These are phyloP conservation scores for Trichoderma guizhouense DNA, from an alignment of 2,329 filamentous ascomycete species.

Conservation along the genomic window DNA sequence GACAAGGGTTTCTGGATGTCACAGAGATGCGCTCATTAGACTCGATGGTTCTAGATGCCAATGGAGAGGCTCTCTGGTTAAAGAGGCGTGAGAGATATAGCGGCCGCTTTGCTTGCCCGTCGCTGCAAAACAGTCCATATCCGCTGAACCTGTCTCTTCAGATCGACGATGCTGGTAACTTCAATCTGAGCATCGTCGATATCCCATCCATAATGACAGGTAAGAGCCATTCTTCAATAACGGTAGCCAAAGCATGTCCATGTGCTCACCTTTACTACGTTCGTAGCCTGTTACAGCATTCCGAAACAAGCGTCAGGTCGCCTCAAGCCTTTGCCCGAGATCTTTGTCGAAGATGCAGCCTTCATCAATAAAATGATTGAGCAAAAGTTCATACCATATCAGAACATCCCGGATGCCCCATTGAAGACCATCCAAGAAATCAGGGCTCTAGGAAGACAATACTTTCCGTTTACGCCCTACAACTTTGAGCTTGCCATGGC, in stretches of 20 bases:
- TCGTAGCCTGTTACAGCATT: neutral
- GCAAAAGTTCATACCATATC: conserved; percentile 11
- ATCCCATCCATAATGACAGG: neutral
- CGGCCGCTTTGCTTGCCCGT: neutral
- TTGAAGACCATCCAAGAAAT: conserved; percentile 6
- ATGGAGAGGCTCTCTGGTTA: conserved; percentile 12
- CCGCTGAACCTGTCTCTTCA: neutral
- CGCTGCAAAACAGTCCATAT: neutral
- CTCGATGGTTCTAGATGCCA: conserved; percentile 7
- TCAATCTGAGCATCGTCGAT: neutral
- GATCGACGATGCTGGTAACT: neutral
- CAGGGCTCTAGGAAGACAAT: conserved; percentile 8
- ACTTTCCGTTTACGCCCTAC: conserved; percentile 16
- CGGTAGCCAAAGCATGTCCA: neutral
- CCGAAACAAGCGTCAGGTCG: neutral
- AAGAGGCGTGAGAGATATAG: neutral
- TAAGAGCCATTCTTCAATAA: neutral
- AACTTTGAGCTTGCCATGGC: conserved; percentile 17
- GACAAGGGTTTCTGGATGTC: conserved; percentile 13
- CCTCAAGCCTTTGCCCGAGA: conserved; percentile 5
- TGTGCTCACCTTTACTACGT: neutral
- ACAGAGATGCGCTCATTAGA: conserved; percentile 10
- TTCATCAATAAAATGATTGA: conserved; percentile 15
- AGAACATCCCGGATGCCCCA: conserved; percentile 7
- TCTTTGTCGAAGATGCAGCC: neutral